A percentile compares a stretch with the other conserved stretches of the same genome.
These are phyloP conservation scores for Scheffersomyces insectosa DNA, from an alignment of 1,139 yeast species.

Conservation along the genomic window DNA sequence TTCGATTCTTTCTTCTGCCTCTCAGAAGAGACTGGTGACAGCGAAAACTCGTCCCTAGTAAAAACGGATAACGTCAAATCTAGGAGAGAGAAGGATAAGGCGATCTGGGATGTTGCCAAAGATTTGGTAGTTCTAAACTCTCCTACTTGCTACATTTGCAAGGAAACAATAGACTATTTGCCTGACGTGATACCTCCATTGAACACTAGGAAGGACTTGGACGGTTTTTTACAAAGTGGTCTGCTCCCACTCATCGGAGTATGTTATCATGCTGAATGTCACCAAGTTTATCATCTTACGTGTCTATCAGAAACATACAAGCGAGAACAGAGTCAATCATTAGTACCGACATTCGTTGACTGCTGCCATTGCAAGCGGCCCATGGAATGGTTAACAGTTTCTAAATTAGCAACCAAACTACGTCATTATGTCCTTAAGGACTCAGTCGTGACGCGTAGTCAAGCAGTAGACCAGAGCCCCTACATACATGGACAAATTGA, in stretches of 20 bases:
- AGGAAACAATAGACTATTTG: slow-evolving; percentile 26
- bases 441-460: neutral
- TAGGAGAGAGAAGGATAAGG: slow-evolving; percentile 9
- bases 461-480: neutral
- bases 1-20: too few relatives aligned
- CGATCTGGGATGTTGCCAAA: slow-evolving; percentile 15
- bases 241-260: slow-evolving; percentile 27
- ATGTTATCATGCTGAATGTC: slow-evolving; percentile 37
- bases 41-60: too few relatives aligned
- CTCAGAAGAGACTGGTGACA: too few relatives aligned
- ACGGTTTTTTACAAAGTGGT: slow-evolving; percentile 6
- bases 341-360: slow-evolving; percentile 3
- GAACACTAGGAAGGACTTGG: slow-evolving; percentile 2
- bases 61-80: neutral
- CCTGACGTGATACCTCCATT: slow-evolving; percentile 18
- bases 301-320: slow-evolving; percentile 37
- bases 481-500: too few relatives aligned
- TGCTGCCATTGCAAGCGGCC: slow-evolving; percentile 6
- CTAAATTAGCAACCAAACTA: slow-evolving; percentile 9
- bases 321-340: slow-evolving; percentile 7
- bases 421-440: slow-evolving; percentile 10
- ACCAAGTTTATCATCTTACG: slow-evolving; percentile 37
- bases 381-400: slow-evolving; percentile 7
- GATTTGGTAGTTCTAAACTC: slow-evolving; percentile 20
- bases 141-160: slow-evolving; percentile 30